Percentiles rank a stretch among this genome's conserved stretches.
Evolutionary conservation across 768 basidiomycete species (phyloP).

Genomic region (Serendipita sp.): DNA sequence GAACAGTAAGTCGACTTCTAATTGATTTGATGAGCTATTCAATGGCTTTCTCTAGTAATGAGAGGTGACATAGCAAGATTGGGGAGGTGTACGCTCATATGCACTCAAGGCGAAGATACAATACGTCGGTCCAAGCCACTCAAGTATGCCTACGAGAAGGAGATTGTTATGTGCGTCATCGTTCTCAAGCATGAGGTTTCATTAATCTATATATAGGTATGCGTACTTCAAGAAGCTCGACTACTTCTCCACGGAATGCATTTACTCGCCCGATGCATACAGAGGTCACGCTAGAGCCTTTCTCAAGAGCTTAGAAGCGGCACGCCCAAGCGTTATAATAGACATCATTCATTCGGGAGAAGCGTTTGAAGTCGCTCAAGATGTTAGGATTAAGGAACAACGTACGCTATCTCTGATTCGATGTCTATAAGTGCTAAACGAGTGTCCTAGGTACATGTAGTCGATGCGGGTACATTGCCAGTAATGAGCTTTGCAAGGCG

Average conservation of each 20-base stretch:
- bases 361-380: constrained; percentile 72
- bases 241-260: constrained; percentile 98
- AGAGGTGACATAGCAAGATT: constrained; percentile 92
- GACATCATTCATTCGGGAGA: constrained; percentile 97
- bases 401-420: constrained; percentile 35
- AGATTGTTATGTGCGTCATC: constrained; percentile 84
- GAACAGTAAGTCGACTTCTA: constrained; percentile 60
- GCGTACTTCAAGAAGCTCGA: constrained; percentile 99
- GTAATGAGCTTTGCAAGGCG: constrained; percentile 92
- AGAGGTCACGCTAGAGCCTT: constrained; percentile 90
- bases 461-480: constrained; percentile 90
- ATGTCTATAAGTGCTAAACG: background rate
- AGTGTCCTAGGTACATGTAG: constrained; percentile 61
- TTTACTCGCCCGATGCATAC: constrained; percentile 97
- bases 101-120: constrained; percentile 90
- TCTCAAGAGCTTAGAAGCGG: constrained; percentile 88
- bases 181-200: constrained; percentile 5
- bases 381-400: constrained; percentile 75
- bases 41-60: constrained; percentile 51
- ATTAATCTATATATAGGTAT: constrained; percentile 42
- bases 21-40: background rate
- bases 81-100: constrained; percentile 85
- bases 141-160: constrained; percentile 98
- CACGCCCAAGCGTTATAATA: constrained; percentile 87
- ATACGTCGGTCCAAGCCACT: constrained; percentile 98